A percentile compares a stretch with the other conserved stretches of the same genome.
These are phyloP conservation scores for Cercophora newfieldiana DNA, from an alignment of 495 filamentous ascomycete species.

Conservation along the genomic window DNA sequence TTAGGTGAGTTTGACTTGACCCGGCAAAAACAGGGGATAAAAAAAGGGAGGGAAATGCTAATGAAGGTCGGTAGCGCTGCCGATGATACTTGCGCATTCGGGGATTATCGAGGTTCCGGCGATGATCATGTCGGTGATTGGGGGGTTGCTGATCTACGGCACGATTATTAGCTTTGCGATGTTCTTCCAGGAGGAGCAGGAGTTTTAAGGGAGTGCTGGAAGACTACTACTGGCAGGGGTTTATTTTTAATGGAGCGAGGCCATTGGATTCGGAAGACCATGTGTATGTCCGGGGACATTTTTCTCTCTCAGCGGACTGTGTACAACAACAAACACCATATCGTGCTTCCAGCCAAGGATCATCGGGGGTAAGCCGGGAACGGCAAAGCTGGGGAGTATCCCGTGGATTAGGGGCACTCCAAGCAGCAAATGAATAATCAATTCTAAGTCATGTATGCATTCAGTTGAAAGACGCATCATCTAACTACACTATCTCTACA, in stretches of 20 bases:
- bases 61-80: slow-evolving; percentile 66
- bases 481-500: slow-evolving; percentile 1
- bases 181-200: slow-evolving; percentile 97
- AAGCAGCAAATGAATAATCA: background rate
- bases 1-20: slow-evolving; percentile 85
- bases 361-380: background rate
- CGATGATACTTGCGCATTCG: slow-evolving; percentile 83
- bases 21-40: background rate
- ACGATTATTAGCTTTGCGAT: slow-evolving; percentile 96
- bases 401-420: background rate
- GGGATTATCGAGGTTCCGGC: slow-evolving; percentile 76
- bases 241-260: background rate
- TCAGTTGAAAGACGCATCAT: background rate
- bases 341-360: background rate
- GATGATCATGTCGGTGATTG: slow-evolving; percentile 93
- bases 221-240: background rate
- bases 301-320: background rate
- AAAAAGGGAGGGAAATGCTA: slow-evolving; percentile 12
- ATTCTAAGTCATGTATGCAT: background rate
- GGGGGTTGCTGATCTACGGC: slow-evolving; percentile 91
- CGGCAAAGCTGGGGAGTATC: background rate
- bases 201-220: slow-evolving; percentile 51
- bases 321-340: background rate
- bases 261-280: background rate
- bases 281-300: background rate